Evolutionary conservation across 768 basidiomycete genomes (phyloP), one percentile per base, ranked within the genome.

Genomic region (Suillus ampliporus): DNA sequence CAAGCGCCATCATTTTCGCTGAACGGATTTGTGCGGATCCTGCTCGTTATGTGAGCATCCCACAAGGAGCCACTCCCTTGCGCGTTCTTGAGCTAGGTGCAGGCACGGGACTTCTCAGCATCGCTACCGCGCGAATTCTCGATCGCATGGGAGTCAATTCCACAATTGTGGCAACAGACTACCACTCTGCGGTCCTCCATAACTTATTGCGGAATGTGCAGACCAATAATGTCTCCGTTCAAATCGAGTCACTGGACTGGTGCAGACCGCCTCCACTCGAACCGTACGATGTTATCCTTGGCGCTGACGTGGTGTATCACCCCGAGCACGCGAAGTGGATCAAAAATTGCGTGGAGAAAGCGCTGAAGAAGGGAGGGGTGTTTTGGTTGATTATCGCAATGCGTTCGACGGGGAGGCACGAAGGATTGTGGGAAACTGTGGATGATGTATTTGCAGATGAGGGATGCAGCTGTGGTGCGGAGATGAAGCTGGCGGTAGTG

Each of bases 71-170:
- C 69, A 10, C 31, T 14, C 51, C 11, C 35, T 62, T 84, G 2
- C 77, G 85, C 3, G 69, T 94, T 14, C 81, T 95, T 47, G 92
- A 95, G 73, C 82, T 95, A n/a, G 92, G 93, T 6, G 90, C 91
- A 0, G 93, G 93, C 4, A 95, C 93, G 0, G 93, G 93, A 5
- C 77, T 94, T 60, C 81, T 94, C n/a, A 91, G 91, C 66, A 88
- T 95, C 65, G 80, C 85, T 13, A 77, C 82, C 1, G 84, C 86
- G 1, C 86, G 83, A 67, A 68, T 88, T 3, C 72, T 85, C 10
- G 68, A 60, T 9, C 67, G 62, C 61, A 63, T 35, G 52, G 9
- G 26, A 5, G 44, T 44, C 8, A 28, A 28, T 8, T 69, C 77
- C 1, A 60, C 68, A 7, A 78, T 94, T 60, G 74, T 88, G 23